A percentile compares a stretch with the other conserved stretches of the same genome.
phyloP scores from a whole-genome alignment of 495 filamentous ascomycete species.

The Neurospora sp. region DNA sequence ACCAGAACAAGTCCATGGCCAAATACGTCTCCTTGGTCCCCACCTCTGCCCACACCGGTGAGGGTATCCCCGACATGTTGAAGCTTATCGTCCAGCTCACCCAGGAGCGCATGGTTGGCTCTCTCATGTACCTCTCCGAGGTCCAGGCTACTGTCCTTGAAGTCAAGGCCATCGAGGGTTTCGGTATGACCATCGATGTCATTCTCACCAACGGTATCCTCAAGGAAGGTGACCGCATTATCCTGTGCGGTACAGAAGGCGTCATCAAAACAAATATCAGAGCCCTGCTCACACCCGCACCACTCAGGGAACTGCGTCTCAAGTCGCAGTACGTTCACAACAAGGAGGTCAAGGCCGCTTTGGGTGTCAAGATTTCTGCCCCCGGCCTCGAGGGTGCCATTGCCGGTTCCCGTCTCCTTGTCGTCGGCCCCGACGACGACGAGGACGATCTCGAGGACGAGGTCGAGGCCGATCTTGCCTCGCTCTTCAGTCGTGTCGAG shows the following conservation, averaged over 20 bases:
- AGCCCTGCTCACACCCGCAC: conserved; percentile 90
- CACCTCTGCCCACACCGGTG: conserved; percentile 93
- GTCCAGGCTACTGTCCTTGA: conserved; percentile 97
- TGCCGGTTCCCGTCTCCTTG: conserved; percentile 86
- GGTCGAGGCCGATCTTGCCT: conserved; percentile 90
- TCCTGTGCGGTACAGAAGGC: conserved; percentile 90
- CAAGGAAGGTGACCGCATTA: conserved; percentile 86
- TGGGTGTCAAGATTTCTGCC: conserved; percentile 97
- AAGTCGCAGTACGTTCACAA: conserved; percentile 95
- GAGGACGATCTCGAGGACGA: conserved; percentile 95
- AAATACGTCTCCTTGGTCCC: conserved; percentile 89
- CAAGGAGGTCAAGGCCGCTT: conserved; percentile 95
- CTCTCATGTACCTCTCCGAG: conserved; percentile 96
- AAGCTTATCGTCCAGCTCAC: conserved; percentile 86
- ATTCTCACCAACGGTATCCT: conserved; percentile 94
- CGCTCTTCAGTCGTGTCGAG: conserved; percentile 78
- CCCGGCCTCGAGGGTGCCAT: conserved; percentile 95
- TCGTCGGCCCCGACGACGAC: conserved; percentile 90
- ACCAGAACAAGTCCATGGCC: conserved; percentile 96
- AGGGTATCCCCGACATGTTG: conserved; percentile 98
- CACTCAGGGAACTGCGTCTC: conserved; percentile 87
- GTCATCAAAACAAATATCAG: conserved; percentile 91
- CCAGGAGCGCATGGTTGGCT: conserved; percentile 95
- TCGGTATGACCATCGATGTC: conserved; percentile 98
- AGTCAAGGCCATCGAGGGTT: conserved; percentile 97